Evolutionary conservation across 257 asterid genomes (phyloP).

Genomic region (Solanum rostratum): DNA sequence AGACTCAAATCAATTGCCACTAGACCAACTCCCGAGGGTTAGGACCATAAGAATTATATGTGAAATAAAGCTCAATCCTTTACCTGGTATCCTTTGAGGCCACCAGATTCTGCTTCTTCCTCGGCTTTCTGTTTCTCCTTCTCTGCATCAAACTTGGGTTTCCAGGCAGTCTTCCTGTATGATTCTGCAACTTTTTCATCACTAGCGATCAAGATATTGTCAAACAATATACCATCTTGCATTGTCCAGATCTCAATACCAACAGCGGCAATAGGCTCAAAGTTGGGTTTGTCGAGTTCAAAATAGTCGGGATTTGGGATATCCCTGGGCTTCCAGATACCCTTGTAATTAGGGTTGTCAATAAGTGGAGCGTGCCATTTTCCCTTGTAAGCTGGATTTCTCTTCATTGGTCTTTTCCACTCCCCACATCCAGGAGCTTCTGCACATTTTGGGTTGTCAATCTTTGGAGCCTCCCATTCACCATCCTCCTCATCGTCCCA

Average conservation of each 20-base stretch:
- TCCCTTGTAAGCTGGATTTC: conserved; percentile 87
- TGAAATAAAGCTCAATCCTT: background rate
- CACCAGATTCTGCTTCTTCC: conserved; percentile 49
- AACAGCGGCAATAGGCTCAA: conserved; percentile 89
- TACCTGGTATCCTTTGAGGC: conserved; percentile 82
- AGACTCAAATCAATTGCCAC: too few relatives aligned
- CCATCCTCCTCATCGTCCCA: conserved; percentile 99
- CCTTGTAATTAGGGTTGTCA: conserved; percentile 88
- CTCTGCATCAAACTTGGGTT: conserved; percentile 67
- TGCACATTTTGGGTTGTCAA: conserved; percentile 68
- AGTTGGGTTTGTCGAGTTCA: conserved; percentile 69
- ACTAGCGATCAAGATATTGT: conserved; percentile 61
- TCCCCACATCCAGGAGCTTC: conserved; percentile 96
- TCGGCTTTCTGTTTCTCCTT: conserved; percentile 70
- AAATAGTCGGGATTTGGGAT: conserved; percentile 78
- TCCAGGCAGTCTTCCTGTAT: conserved; percentile 59
- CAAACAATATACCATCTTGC: conserved; percentile 95
- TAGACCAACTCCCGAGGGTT: too few relatives aligned
- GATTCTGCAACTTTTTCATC: conserved; percentile 63
- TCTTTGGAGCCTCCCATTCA: conserved; percentile 90
- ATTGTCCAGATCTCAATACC: conserved; percentile 98
- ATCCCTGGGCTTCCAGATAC: conserved; percentile 81
- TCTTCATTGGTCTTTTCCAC: conserved; percentile 87
- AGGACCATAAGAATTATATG: background rate
- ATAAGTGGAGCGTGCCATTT: conserved; percentile 82